Evolutionary conservation across 2,329 filamentous ascomycete species (phyloP).

Genomic region (Ceratocystis alfenasii): DNA sequence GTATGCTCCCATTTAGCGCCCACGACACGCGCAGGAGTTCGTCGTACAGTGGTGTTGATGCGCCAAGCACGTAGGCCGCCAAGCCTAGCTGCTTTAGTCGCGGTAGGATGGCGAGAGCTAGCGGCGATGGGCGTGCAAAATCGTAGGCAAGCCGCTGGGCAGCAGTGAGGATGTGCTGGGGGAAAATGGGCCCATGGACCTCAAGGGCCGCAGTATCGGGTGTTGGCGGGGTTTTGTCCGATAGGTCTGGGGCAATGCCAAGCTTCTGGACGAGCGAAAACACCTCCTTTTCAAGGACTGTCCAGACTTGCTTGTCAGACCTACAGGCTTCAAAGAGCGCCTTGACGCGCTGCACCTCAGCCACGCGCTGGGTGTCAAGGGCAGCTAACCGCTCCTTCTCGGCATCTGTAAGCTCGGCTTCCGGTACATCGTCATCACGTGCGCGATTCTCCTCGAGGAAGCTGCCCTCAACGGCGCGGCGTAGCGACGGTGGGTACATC

Average conservation of each 20-base stretch:
- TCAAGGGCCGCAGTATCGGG: constrained; percentile 32
- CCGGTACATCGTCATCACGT: constrained; percentile 8
- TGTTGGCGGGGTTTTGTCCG: too few relatives aligned
- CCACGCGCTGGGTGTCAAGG: constrained; percentile 21
- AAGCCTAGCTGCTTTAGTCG: constrained; percentile 56
- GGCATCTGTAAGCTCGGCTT: neutral
- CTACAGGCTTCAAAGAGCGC: constrained; percentile 41
- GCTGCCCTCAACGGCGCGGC: constrained; percentile 32
- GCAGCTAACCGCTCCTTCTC: constrained; percentile 10
- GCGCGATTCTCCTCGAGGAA: constrained; percentile 31
- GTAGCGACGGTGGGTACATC: constrained; percentile 33
- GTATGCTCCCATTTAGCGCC: constrained; percentile 46
- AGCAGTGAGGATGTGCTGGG: constrained; percentile 46
- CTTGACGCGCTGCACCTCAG: constrained; percentile 41
- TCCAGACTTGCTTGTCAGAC: constrained; percentile 55
- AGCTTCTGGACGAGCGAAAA: constrained; percentile 48
- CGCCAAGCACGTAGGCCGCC: constrained; percentile 59
- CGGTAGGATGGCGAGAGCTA: constrained; percentile 51
- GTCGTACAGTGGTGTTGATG: constrained; percentile 58
- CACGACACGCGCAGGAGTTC: constrained; percentile 51
- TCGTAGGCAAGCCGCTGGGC: constrained; percentile 44
- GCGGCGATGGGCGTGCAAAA: constrained; percentile 46
- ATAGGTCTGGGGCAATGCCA: constrained; percentile 32
- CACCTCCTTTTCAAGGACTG: constrained; percentile 53
- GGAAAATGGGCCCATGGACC: constrained; percentile 52